phyloP scores from a whole-genome alignment of 106 monocot genomes.

The Cymbidium sinense region DNA sequence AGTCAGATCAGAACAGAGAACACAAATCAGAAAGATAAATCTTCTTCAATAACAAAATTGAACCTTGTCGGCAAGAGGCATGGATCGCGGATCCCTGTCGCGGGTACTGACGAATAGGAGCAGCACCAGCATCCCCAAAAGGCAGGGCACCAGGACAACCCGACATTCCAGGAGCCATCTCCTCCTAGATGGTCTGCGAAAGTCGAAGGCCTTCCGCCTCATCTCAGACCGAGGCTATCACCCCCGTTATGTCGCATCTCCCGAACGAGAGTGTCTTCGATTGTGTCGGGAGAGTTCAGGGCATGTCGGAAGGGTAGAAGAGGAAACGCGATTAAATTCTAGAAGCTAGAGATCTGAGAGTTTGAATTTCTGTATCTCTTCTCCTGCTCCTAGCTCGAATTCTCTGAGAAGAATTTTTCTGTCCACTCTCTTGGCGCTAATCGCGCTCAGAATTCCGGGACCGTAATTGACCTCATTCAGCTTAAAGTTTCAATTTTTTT shows the following conservation, averaged over 20 bases:
- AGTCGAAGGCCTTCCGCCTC: constrained; percentile 19
- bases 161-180: constrained; percentile 13
- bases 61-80: constrained; percentile 6
- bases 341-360: neutral
- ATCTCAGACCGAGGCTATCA: constrained; percentile 9
- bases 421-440: too few species aligned
- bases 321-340: neutral
- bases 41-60: neutral
- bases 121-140: constrained; percentile 12
- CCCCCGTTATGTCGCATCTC: neutral
- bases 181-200: constrained; percentile 20
- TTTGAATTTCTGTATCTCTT: neutral
- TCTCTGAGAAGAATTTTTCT: too few species aligned
- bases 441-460: too few species aligned
- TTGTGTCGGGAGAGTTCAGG: neutral
- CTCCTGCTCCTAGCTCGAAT: neutral
- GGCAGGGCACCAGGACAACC: neutral
- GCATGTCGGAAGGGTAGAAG: neutral
- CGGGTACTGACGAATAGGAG: constrained; percentile 6
- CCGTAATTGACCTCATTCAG: too few species aligned
- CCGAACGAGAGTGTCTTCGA: neutral
- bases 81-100: constrained; percentile 3
- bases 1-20: neutral
- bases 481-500: too few species aligned
- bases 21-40: neutral